Base-by-base conservation (phyloP, 2,329 filamentous ascomycete genomes). In the Xylariaceae sp. region DNA sequence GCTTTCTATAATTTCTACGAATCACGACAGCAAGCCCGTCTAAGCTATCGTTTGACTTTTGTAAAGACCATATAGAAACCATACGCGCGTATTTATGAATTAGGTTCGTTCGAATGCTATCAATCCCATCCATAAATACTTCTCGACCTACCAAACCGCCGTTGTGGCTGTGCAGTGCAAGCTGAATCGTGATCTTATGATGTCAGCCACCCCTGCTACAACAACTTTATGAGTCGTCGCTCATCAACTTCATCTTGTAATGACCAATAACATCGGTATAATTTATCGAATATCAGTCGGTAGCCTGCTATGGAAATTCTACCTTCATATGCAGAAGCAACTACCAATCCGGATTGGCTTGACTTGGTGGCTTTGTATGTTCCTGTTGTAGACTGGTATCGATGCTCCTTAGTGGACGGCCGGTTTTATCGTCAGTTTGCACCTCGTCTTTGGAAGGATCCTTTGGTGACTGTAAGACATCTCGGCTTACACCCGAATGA, bases 301-400 rank as follows among this genome's bases (percentile, higher is more conserved):
- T 14, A 12, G 32, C 3, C n/a, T 12, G 41, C 48, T 7, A 73
- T 75, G 71, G 69, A 73, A 7, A 57, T 65, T 10, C 75, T 79
- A n/a, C 82, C 83, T 1, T 81, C 82, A 0, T 86, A 86, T 66
- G 70, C 75, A 48, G 77, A 84, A 56, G 82, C 83, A 50, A 77
- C 74, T 2, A 64, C 73, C 7, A 70, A 66, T 9, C 65, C 66
- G 50, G 77, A 84, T 72, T 84, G 81, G 80, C 72, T 84, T 16
- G 68, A 68, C 26, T 59, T 84, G 3, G 77, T 77, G 12, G 79
- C 75, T 6, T 75, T 79, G 1, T 79, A 77, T 60, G 60, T 83
- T 45, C 63, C 68, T 2, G 61, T 74, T 42, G 54, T 63, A 5
- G 75, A 81, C 63, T 80, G 79, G 61, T 64, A 71, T 20, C 67